Evolutionary conservation across 345 rosid species (phyloP).

Genomic region (Eucalyptus brandiana): DNA sequence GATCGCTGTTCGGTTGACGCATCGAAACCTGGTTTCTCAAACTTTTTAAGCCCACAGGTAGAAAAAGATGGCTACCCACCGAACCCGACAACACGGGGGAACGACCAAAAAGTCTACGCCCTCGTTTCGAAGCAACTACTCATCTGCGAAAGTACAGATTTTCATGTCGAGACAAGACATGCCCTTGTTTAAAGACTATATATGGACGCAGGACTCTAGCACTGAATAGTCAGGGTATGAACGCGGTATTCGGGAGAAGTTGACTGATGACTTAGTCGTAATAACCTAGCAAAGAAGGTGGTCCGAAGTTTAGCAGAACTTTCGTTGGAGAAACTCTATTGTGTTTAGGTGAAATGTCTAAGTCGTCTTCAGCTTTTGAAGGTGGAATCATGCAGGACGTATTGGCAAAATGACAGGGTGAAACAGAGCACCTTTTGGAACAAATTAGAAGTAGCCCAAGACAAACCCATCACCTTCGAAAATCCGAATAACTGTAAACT

Average conservation of each 20-base stretch:
- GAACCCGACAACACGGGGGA: neutral
- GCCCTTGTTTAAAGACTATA: too few relatives aligned
- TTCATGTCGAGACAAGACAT: neutral
- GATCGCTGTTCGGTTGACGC: neutral
- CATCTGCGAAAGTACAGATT: neutral
- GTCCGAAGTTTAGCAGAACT: neutral
- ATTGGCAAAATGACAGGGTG: neutral
- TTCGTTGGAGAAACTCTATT: neutral
- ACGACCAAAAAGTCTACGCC: neutral
- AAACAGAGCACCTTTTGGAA: neutral
- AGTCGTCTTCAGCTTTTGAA: neutral
- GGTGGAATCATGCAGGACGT: neutral
- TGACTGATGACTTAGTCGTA: neutral
- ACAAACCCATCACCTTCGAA: neutral
- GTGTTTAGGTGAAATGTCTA: neutral
- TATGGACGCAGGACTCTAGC: neutral
- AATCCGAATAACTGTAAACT: neutral
- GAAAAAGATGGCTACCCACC: neutral
- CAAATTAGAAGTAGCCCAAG: neutral
- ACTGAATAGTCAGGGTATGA: neutral
- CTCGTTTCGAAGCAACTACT: neutral
- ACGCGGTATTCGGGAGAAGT: neutral
- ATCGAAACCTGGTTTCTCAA: neutral
- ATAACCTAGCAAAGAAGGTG: neutral
- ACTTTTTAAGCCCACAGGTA: neutral